A percentile compares a stretch with the other conserved stretches of the same genome.
Conservation (phyloP, 441 rosid species). For the Jatropha podagrica region DNA sequence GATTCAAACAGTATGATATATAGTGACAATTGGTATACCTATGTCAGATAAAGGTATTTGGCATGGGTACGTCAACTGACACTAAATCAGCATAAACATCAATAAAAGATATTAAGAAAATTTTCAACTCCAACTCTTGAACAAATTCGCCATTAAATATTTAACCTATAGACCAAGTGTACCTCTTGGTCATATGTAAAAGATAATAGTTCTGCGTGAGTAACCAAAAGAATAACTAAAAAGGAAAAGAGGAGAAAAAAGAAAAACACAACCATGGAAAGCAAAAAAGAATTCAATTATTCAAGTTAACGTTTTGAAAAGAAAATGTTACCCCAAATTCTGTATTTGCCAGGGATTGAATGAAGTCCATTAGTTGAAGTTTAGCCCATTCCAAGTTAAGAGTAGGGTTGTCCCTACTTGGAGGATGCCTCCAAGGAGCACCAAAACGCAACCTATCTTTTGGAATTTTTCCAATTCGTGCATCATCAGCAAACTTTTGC, state of each 20-base stretch:
- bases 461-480: constrained; percentile 55
- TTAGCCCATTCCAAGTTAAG: constrained; percentile 66
- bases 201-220: background rate
- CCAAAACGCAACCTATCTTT: constrained; percentile 75
- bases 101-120: background rate
- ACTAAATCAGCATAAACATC: background rate
- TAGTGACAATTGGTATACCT: background rate
- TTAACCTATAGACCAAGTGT: background rate
- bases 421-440: constrained; percentile 96
- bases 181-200: background rate
- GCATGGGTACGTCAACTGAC: background rate
- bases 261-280: background rate
- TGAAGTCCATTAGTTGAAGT: constrained; percentile 91
- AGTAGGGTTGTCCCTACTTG: constrained; percentile 44
- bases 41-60: background rate
- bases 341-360: constrained; percentile 66
- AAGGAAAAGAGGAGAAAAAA: background rate
- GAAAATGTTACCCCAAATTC: constrained; percentile 72
- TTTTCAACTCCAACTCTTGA: background rate
- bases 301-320: background rate
- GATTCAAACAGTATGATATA: background rate
- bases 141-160: background rate
- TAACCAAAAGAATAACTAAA: too few relatives aligned
- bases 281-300: background rate
- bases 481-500: constrained; percentile 74